These are phyloP conservation scores for Neurospora sp. DNA, from an alignment of 495 filamentous ascomycete genomes.

Conservation along the genomic window DNA sequence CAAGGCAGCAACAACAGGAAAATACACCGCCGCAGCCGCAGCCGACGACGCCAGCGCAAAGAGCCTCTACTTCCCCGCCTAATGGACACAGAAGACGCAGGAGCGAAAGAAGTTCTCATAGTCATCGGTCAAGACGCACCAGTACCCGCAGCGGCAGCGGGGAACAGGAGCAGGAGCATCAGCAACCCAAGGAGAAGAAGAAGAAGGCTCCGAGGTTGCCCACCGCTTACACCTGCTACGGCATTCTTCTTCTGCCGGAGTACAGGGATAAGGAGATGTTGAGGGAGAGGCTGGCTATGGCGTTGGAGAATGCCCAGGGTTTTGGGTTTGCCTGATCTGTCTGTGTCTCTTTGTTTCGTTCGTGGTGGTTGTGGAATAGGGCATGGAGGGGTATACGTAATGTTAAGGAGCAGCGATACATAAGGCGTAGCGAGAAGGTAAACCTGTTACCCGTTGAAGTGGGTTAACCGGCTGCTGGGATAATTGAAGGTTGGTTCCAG, in stretches of 20 bases:
- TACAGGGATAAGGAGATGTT: conserved; percentile 61
- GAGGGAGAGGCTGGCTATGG: conserved; percentile 63
- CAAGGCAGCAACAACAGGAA: neutral
- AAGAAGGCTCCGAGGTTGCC: conserved; percentile 45
- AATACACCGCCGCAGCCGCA: neutral
- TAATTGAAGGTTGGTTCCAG: neutral
- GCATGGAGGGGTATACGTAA: neutral
- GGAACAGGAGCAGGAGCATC: neutral
- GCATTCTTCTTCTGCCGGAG: conserved; percentile 72
- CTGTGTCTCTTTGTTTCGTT: neutral
- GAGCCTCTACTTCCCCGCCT: neutral
- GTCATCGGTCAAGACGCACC: neutral
- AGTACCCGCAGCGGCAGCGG: neutral
- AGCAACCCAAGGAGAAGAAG: conserved; percentile 15
- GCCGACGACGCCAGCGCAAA: neutral
- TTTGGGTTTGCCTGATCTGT: conserved; percentile 57
- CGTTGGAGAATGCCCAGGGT: conserved; percentile 83
- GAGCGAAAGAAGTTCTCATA: neutral
- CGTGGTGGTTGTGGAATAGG: neutral
- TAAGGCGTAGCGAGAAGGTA: neutral
- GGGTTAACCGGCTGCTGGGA: neutral
- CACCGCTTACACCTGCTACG: conserved; percentile 82
- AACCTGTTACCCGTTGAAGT: neutral
- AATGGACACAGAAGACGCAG: neutral
- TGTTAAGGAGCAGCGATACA: neutral